These are phyloP conservation scores for Candida rishiriensis DNA, from an alignment of 805 yeast genomes.

Conservation along the genomic window DNA sequence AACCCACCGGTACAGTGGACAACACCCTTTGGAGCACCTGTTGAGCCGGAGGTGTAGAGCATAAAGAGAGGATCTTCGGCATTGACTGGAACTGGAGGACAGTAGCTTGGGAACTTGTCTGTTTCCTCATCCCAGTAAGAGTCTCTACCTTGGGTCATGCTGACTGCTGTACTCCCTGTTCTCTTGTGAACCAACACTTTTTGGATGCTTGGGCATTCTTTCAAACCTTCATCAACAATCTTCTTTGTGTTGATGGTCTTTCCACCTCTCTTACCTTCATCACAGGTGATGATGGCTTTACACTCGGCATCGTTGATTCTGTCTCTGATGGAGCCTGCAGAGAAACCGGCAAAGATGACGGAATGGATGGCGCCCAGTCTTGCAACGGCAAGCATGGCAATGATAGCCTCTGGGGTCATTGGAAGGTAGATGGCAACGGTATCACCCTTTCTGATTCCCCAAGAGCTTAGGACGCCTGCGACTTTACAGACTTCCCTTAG, in stretches of 20 bases:
- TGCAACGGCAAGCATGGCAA: slow-evolving; percentile 71
- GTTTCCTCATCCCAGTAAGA: slow-evolving; percentile 74
- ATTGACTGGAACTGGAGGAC: slow-evolving; percentile 69
- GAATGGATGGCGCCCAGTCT: slow-evolving; percentile 84
- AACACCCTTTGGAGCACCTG: slow-evolving; percentile 87
- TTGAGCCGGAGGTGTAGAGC: slow-evolving; percentile 81
- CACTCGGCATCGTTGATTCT: slow-evolving; percentile 70
- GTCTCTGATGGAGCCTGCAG: slow-evolving; percentile 66
- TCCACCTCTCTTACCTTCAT: slow-evolving; percentile 82
- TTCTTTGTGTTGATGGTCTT: slow-evolving; percentile 75
- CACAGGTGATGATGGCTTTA: slow-evolving; percentile 70
- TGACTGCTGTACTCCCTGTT: slow-evolving; percentile 57
- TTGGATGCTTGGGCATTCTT: slow-evolving; percentile 58
- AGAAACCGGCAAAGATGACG: slow-evolving; percentile 82
- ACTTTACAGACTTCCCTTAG: slow-evolving; percentile 65
- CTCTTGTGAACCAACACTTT: slow-evolving; percentile 71
- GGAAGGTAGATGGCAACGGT: slow-evolving; percentile 85
- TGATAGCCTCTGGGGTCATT: slow-evolving; percentile 77
- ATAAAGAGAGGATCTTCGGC: slow-evolving; percentile 81
- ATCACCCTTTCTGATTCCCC: slow-evolving; percentile 78
- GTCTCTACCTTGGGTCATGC: slow-evolving; percentile 55
- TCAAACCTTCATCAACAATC: slow-evolving; percentile 76
- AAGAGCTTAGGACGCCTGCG: slow-evolving; percentile 56
- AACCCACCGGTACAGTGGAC: slow-evolving; percentile 81
- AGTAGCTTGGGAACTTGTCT: slow-evolving; percentile 60